Percentiles rank a stretch among this genome's conserved stretches.
These are phyloP conservation scores for Lactifluus hygrophoroides DNA, from an alignment of 768 basidiomycete genomes.

Conservation along the genomic window DNA sequence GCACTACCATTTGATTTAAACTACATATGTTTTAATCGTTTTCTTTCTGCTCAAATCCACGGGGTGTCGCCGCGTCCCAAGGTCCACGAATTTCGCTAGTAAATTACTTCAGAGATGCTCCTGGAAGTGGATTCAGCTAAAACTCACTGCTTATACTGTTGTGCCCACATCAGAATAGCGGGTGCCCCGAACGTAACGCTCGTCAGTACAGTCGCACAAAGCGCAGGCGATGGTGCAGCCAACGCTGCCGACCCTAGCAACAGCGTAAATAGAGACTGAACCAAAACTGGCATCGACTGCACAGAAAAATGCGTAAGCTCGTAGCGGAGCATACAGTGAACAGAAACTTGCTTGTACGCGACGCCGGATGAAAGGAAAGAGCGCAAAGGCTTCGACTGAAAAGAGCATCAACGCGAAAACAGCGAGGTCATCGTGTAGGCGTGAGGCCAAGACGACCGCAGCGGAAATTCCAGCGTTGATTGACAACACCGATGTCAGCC, in stretches of 20 bases:
- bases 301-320: not conserved
- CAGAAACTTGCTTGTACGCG: conserved; percentile 50
- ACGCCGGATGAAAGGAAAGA: conserved; percentile 72
- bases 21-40: not conserved
- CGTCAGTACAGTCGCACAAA: conserved; percentile 42
- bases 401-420: conserved; percentile 87
- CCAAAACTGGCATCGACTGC: conserved; percentile 38
- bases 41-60: not conserved
- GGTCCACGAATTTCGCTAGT: conserved; percentile 81
- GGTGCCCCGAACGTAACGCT: conserved; percentile 69
- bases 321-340: conserved; percentile 9
- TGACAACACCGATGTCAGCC: conserved; percentile 74
- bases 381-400: conserved; percentile 74
- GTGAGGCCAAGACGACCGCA: conserved; percentile 87
- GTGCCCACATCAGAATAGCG: conserved; percentile 71
- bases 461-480: conserved; percentile 91
- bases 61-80: conserved; percentile 81
- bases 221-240: conserved; percentile 45
- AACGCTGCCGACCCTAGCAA: conserved; percentile 45
- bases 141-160: conserved; percentile 73
- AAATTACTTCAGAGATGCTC: conserved; percentile 3
- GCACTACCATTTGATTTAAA: not conserved
- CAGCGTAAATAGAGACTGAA: conserved; percentile 49
- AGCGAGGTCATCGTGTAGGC: conserved; percentile 70
- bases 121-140: no score